Percentiles rank a stretch among this genome's conserved stretches.
Conservation (phyloP, 805 yeast species). For the Yarrowia bubula region DNA sequence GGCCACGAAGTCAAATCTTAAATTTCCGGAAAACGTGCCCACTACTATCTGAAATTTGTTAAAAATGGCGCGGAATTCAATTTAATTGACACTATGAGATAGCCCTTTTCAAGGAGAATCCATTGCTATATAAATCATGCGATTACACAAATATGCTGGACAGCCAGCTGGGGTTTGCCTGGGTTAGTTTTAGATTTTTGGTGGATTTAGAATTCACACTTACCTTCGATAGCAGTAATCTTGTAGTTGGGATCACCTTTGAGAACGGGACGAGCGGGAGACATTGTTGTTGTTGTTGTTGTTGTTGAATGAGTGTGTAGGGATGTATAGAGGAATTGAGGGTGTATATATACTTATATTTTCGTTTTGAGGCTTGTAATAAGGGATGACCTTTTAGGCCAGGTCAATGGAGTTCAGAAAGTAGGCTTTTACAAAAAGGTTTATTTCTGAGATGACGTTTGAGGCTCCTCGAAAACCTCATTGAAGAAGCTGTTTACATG, state of each 20-base stretch:
- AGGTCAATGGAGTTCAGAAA: background rate
- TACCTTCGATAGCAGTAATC: constrained; percentile 1
- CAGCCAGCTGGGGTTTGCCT: background rate
- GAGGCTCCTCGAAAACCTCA: too few relatives aligned
- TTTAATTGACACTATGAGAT: too few relatives aligned
- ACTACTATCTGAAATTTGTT: background rate
- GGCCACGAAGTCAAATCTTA: constrained; percentile 25
- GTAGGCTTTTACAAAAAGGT: too few relatives aligned
- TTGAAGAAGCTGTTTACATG: too few relatives aligned
- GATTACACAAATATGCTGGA: background rate
- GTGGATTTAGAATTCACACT: background rate
- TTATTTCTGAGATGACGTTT: too few relatives aligned
- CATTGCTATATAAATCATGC: background rate
- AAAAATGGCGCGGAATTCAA: background rate
- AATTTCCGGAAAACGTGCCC: background rate
- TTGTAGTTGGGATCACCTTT: constrained; percentile 2
- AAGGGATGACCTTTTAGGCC: background rate
- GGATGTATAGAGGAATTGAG: background rate
- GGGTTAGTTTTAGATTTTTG: background rate
- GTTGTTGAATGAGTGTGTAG: background rate
- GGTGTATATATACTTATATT: too few relatives aligned
- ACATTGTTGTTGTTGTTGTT: background rate
- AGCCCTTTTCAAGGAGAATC: too few relatives aligned
- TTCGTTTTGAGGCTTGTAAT: background rate
- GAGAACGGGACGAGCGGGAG: background rate